These are phyloP conservation scores for Pichia sp. DNA, from an alignment of 1,139 yeast genomes.

Conservation along the genomic window DNA sequence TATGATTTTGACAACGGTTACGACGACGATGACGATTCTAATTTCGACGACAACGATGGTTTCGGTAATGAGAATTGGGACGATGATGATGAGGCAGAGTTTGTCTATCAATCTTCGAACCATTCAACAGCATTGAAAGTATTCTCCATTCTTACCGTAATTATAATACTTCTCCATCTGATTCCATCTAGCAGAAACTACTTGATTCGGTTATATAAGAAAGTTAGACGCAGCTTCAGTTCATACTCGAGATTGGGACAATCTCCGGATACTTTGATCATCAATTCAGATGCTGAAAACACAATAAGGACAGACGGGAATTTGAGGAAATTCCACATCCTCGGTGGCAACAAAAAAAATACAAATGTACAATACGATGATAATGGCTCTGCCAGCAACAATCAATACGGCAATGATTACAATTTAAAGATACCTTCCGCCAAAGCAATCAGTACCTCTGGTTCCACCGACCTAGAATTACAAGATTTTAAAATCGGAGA, in stretches of 20 bases:
- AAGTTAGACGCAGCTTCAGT: constrained; percentile 17
- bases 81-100: constrained; percentile 20
- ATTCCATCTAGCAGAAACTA: constrained; percentile 1
- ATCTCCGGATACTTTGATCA: neutral
- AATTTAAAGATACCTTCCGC: neutral
- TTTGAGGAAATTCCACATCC: constrained; percentile 10
- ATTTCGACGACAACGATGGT: constrained; percentile 6
- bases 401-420: neutral
- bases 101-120: neutral
- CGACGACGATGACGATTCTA: constrained; percentile 2
- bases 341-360: neutral
- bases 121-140: neutral
- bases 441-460: neutral
- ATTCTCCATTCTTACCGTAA: neutral
- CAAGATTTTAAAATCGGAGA: neutral
- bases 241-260: neutral
- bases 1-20: constrained; percentile 2
- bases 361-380: neutral
- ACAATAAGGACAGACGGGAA: neutral
- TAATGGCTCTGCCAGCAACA: neutral
- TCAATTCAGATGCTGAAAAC: neutral
- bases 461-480: neutral
- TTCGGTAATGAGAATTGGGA: constrained; percentile 7
- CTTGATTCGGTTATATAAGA: constrained; percentile 13
- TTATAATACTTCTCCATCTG: constrained; percentile 3